Evolutionary conservation across 495 filamentous ascomycete genomes (phyloP), one percentile per base, ranked within the genome.

Genomic region (Hypoxylon perforatum): DNA sequence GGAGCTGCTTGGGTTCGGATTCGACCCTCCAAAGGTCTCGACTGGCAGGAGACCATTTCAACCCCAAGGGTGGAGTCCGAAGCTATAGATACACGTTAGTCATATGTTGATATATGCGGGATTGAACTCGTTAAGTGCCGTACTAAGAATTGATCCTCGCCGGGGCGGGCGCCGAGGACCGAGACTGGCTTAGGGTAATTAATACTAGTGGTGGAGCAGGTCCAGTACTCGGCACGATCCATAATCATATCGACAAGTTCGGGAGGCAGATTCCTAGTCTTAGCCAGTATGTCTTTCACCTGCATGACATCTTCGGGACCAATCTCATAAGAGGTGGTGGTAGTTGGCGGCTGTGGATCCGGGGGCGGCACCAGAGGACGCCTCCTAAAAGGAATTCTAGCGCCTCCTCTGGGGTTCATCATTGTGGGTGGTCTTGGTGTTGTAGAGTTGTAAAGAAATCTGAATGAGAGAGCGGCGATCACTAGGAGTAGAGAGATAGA

Each of bases 171-270:
- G 17, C 70, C 72, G 4, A 41, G 14, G 19, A 75, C 65, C 3
- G 33, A 15, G 4, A 73, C 58, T 0, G 57, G 46, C 23, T 53
- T 35, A 5, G 52, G 44, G 54, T 57, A 77, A 30, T 69, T 56
- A 11, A 73, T 33, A 33, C 67, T 63, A 4, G 74, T 71, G 3
- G 78, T 74, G 0, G 81, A 79, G 54, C 84, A 81, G 0, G 85
- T 83, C 90, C 90, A 93, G 69, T 92, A 92, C 73, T 91, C 90
- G 18, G 89, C 90, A 38, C 77, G 73, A 68, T 92, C 90, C 52
- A 91, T 68, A 33, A 93, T 86, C 50, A 78, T 73, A 73, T 92
- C 88, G n/a, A 91, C 70, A 18, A 93, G 68, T 60, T 93, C 90
- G 1, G 76, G 61, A 0, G 90, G 90, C 0, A 92, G 73, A 1